A percentile compares a stretch with the other conserved stretches of the same genome.
Evolutionary conservation across 306 rosid species (phyloP).

Genomic region (Alnus rubra): DNA sequence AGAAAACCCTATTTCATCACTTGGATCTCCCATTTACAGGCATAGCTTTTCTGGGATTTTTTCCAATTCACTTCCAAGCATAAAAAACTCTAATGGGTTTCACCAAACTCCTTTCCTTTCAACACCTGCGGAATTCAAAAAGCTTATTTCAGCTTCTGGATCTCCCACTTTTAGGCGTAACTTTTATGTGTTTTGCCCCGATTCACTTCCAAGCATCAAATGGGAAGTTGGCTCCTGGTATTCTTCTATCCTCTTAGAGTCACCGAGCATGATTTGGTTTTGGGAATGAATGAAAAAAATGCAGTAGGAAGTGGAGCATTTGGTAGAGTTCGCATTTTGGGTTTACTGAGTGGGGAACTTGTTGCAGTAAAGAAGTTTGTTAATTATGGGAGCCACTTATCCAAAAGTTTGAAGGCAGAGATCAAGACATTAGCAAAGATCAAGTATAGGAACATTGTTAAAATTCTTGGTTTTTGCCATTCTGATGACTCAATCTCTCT

Average conservation of each 20-base stretch:
- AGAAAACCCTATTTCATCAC: not conserved
- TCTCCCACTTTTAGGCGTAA: constrained; percentile 1
- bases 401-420: too few species aligned
- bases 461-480: too few species aligned
- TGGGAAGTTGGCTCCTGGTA: constrained; percentile 66
- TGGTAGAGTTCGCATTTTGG: too few species aligned
- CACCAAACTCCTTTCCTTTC: constrained; percentile 15
- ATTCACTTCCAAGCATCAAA: constrained; percentile 22
- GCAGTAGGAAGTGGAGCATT: constrained; percentile 39
- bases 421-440: too few species aligned
- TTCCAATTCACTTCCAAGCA: constrained; percentile 19
- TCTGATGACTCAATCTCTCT: not conserved
- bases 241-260: constrained; percentile 92
- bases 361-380: too few species aligned
- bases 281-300: constrained; percentile 85
- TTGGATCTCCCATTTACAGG: constrained; percentile 12
- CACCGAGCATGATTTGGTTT: constrained; percentile 71
- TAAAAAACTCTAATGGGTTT: not conserved
- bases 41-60: not conserved
- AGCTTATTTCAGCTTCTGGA: not conserved
- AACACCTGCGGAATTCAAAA: not conserved
- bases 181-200: constrained; percentile 11
- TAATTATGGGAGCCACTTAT: too few species aligned
- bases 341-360: too few species aligned
- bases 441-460: too few species aligned